Percentiles rank a stretch among this genome's conserved stretches.
phyloP scores from a whole-genome alignment of 2,329 filamentous ascomycete species.

The Epichloe sibirici region DNA sequence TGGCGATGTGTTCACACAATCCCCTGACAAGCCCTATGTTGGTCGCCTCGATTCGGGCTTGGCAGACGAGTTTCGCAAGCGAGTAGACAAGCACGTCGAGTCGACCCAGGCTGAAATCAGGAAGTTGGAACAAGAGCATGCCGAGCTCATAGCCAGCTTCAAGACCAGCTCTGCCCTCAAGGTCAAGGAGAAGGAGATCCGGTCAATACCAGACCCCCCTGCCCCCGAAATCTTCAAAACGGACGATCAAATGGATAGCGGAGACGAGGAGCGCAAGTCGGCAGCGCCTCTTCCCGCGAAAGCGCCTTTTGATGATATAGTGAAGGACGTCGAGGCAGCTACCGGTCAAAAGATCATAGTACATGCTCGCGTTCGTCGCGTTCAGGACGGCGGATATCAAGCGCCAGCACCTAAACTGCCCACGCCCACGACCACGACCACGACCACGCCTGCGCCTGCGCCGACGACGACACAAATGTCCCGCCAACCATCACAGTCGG shows the following conservation, averaged over 20 bases:
- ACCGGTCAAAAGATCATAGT: conserved; percentile 55
- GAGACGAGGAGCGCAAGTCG: conserved; percentile 31
- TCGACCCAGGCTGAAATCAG: conserved; percentile 73
- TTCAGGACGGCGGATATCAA: conserved; percentile 68
- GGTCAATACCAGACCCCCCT: conserved; percentile 48
- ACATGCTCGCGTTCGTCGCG: conserved; percentile 53
- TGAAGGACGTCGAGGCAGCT: conserved; percentile 59
- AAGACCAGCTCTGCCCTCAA: conserved; percentile 58
- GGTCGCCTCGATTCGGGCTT: conserved; percentile 58
- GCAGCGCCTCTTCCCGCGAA: conserved; percentile 23
- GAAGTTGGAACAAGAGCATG: conserved; percentile 69
- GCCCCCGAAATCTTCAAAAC: conserved; percentile 51
- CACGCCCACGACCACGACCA: conserved; percentile 11
- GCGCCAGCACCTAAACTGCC: conserved; percentile 38
- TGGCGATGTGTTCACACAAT: conserved; percentile 31
- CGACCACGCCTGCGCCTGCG: not conserved
- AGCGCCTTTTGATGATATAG: conserved; percentile 57
- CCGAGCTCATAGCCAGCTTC: conserved; percentile 60
- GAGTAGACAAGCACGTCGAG: conserved; percentile 59
- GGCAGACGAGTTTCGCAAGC: conserved; percentile 71
- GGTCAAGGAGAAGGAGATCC: conserved; percentile 64
- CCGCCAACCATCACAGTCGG: conserved; percentile 41
- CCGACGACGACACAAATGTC: conserved; percentile 27
- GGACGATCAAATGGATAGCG: conserved; percentile 41
- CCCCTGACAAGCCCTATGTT: conserved; percentile 46